Conservation (phyloP, 2,329 filamentous ascomycete species). For the Furcasterigmium furcatum region DNA sequence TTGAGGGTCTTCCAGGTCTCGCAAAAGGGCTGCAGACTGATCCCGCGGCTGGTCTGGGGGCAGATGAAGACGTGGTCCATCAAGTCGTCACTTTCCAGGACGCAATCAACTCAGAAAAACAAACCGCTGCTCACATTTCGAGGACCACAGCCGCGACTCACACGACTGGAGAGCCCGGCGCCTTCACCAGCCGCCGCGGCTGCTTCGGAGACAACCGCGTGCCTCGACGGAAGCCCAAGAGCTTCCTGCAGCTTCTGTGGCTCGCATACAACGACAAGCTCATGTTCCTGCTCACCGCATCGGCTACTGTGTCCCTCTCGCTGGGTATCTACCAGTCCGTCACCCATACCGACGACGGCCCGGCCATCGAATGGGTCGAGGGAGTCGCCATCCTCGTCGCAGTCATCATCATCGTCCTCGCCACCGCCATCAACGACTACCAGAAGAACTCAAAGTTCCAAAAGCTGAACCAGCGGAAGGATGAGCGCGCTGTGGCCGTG, state of each 20-base stretch:
- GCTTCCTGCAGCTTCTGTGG: constrained; percentile 68
- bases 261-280: constrained; percentile 82
- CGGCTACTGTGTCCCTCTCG: constrained; percentile 68
- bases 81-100: constrained; percentile 45
- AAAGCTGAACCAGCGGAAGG: constrained; percentile 77
- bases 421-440: constrained; percentile 77
- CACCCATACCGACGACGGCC: constrained; percentile 41
- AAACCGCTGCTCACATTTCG: constrained; percentile 26
- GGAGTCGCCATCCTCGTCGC: constrained; percentile 78
- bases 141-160: constrained; percentile 1
- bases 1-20: constrained; percentile 51
- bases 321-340: constrained; percentile 72
- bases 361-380: constrained; percentile 78
- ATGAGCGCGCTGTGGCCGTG: constrained; percentile 71
- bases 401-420: constrained; percentile 72
- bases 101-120: too few relatives aligned
- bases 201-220: constrained; percentile 61
- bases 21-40: constrained; percentile 48
- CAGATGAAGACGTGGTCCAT: constrained; percentile 44
- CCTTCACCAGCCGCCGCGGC: constrained; percentile 50
- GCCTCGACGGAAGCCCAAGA: constrained; percentile 68
- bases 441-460: constrained; percentile 81
- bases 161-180: not conserved
- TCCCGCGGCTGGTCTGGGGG: constrained; percentile 41
- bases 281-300: constrained; percentile 66